Percentiles rank a stretch among this genome's conserved stretches.
These are phyloP conservation scores for Plasmodium sp. DNA, from an alignment of 169 alveolate species.

Conservation along the genomic window DNA sequence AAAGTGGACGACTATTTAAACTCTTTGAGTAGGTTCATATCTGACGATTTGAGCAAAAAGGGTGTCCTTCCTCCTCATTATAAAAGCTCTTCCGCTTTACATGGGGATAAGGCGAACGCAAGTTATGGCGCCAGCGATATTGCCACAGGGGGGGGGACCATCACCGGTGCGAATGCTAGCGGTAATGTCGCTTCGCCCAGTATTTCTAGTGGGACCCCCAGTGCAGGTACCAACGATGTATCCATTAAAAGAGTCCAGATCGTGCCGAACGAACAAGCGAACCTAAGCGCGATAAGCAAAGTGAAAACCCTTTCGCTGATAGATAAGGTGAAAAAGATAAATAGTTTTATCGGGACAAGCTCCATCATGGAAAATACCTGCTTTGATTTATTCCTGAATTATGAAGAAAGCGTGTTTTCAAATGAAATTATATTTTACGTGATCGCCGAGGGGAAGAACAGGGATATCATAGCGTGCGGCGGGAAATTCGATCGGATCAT, in stretches of 20 bases:
- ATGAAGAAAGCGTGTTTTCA: constrained; percentile 53
- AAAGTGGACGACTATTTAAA: constrained; percentile 67
- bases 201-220: not conserved
- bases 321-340: constrained; percentile 60
- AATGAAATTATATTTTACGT: constrained; percentile 71
- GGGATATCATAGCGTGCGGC: constrained; percentile 67
- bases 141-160: not conserved
- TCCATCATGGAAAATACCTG: constrained; percentile 35
- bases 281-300: not conserved
- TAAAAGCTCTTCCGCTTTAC: not conserved
- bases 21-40: constrained; percentile 15
- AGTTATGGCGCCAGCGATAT: not conserved
- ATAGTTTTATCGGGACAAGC: constrained; percentile 60
- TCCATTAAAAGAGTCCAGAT: not conserved
- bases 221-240: not conserved
- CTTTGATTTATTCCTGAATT: constrained; percentile 65
- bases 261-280: not conserved
- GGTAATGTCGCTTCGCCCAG: not conserved
- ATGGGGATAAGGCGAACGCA: not conserved
- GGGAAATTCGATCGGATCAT: constrained; percentile 45
- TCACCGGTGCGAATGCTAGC: not conserved
- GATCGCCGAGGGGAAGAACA: constrained; percentile 51
- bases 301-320: constrained; percentile 5
- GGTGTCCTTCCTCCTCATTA: not conserved
- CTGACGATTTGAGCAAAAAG: constrained; percentile 17